These are phyloP conservation scores for Chlorella sp. DNA, from an alignment of 139 green algal genomes.

Conservation along the genomic window DNA sequence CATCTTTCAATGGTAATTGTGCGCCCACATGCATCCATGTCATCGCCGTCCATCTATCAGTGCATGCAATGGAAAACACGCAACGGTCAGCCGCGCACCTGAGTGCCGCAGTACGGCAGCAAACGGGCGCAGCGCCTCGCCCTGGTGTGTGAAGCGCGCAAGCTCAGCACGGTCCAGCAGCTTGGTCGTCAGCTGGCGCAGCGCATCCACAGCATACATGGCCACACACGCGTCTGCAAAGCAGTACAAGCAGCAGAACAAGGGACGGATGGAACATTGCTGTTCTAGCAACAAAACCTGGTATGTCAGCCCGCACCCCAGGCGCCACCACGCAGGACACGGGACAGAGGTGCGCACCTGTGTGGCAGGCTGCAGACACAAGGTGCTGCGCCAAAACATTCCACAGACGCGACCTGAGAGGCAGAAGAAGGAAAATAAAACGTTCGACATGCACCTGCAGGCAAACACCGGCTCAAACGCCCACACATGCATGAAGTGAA, in stretches of 20 bases:
- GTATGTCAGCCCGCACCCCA: too few relatives aligned
- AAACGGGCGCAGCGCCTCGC: conserved; percentile 97
- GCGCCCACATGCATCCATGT: too few relatives aligned
- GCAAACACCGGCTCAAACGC: too few relatives aligned
- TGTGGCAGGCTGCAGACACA: conserved; percentile 88
- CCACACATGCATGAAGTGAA: too few relatives aligned
- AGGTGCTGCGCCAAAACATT: conserved; percentile 73
- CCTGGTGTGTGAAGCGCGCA: conserved; percentile 95
- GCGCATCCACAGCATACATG: conserved; percentile 93
- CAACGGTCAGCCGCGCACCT: neutral
- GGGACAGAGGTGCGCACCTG: conserved; percentile 53
- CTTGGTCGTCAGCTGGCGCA: conserved; percentile 86
- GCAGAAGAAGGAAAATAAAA: too few relatives aligned
- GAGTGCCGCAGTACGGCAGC: conserved; percentile 94
- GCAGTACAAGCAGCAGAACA: too few relatives aligned
- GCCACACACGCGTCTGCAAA: conserved; percentile 73
- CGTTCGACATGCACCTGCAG: too few relatives aligned
- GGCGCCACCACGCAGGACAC: too few relatives aligned
- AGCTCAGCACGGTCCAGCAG: conserved; percentile 98
- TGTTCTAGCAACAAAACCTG: neutral
- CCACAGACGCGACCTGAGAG: conserved; percentile 84
- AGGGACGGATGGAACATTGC: too few relatives aligned
- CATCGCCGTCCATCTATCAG: too few relatives aligned
- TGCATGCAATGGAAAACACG: too few relatives aligned
- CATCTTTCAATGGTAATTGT: too few relatives aligned